phyloP scores from a whole-genome alignment of 345 rosid species.

The Cochlearia excelsa region DNA sequence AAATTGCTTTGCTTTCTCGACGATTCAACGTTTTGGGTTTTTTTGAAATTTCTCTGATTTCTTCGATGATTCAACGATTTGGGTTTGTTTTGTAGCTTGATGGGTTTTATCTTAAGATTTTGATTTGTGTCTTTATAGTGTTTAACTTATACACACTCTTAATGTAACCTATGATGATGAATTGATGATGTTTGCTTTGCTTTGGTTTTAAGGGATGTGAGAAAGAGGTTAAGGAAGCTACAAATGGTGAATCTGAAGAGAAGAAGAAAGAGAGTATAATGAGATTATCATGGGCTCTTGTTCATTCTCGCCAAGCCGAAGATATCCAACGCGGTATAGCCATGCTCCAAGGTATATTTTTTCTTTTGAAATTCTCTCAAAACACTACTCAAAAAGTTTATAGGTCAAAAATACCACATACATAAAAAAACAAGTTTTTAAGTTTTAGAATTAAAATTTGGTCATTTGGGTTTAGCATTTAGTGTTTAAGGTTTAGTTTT shows the following conservation, averaged over 20 bases:
- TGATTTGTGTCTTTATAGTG: too few species aligned
- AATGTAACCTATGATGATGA: background rate
- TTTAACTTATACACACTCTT: background rate
- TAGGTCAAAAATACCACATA: too few species aligned
- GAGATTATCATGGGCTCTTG: conserved; percentile 90
- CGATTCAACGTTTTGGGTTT: background rate
- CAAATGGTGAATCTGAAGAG: conserved; percentile 49
- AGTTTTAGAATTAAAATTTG: too few species aligned
- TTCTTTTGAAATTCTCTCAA: background rate
- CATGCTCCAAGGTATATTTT: conserved; percentile 61
- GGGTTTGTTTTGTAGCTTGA: too few species aligned
- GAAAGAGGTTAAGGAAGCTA: conserved; percentile 62
- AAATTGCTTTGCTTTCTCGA: background rate
- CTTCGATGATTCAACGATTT: too few species aligned
- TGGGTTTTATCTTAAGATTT: too few species aligned
- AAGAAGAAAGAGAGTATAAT: conserved; percentile 58
- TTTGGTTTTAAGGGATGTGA: conserved; percentile 58
- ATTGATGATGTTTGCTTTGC: background rate
- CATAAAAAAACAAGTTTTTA: too few species aligned
- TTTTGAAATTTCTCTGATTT: too few species aligned
- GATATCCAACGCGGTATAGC: conserved; percentile 75
- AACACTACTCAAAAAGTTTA: too few species aligned
- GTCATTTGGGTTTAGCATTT: too few species aligned
- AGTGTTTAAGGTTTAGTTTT: too few species aligned
- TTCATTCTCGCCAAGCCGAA: conserved; percentile 68